A percentile compares a stretch with the other conserved stretches of the same genome.
Conservation (phyloP, 805 yeast genomes). For the Scheffersomyces amazonensis region DNA sequence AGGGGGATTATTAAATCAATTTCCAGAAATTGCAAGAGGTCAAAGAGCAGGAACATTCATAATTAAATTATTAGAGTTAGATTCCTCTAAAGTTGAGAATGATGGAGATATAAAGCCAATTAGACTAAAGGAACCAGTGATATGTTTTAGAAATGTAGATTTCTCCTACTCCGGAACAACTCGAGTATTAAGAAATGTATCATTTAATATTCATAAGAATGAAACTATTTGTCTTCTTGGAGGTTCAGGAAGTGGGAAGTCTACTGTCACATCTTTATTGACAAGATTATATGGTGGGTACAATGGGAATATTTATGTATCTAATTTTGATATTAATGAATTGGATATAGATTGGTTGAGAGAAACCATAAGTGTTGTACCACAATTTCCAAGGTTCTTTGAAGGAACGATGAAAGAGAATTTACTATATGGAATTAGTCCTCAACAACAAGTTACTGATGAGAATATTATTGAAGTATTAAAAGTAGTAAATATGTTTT, state of each 20-base stretch:
- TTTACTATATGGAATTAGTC: constrained; percentile 54
- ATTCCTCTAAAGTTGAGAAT: constrained; percentile 29
- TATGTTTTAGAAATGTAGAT: constrained; percentile 42
- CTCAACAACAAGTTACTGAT: constrained; percentile 15
- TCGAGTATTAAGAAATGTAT: constrained; percentile 38
- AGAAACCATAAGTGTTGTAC: constrained; percentile 60
- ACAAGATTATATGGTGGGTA: constrained; percentile 48
- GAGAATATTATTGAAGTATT: constrained; percentile 37
- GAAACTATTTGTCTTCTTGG: constrained; percentile 73
- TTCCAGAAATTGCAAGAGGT: constrained; percentile 83
- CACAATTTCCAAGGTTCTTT: constrained; percentile 71
- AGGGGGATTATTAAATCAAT: constrained; percentile 52
- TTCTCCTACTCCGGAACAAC: constrained; percentile 48
- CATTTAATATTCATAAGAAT: constrained; percentile 40
- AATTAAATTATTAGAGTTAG: constrained; percentile 35
- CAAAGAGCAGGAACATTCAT: constrained; percentile 64
- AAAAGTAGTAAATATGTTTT: constrained; percentile 47
- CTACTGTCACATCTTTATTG: constrained; percentile 64
- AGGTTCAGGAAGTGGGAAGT: constrained; percentile 88
- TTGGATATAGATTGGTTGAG: constrained; percentile 52
- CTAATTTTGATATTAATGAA: constrained; percentile 42
- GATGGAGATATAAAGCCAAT: constrained; percentile 32
- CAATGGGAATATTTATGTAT: constrained; percentile 35
- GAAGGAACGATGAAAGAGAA: constrained; percentile 75
- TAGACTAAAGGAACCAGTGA: constrained; percentile 10